A percentile compares a stretch with the other conserved stretches of the same genome.
phyloP scores from a whole-genome alignment of 257 asterid genomes.

The Striga asiatica region DNA sequence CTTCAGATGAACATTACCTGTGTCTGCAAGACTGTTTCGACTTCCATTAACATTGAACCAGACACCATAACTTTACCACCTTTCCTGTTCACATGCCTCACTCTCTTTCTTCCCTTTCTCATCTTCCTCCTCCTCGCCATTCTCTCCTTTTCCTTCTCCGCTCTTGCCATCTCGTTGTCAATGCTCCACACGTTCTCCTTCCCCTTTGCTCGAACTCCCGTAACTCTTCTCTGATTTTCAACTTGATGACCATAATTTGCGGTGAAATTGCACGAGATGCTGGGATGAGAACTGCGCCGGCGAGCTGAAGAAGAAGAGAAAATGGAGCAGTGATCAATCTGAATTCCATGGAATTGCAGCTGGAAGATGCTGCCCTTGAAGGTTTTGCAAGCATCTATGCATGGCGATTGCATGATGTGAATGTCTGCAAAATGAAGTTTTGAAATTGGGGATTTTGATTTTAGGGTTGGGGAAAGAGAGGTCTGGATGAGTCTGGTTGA shows the following conservation, averaged over 20 bases:
- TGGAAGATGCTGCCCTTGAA: conserved; percentile 11
- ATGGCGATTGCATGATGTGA: conserved; percentile 51
- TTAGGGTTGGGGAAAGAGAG: conserved; percentile 4
- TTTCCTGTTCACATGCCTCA: conserved; percentile 28
- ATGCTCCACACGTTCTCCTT: conserved; percentile 93
- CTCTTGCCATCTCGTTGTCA: conserved; percentile 54
- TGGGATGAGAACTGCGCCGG: conserved; percentile 28
- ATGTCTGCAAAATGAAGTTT: neutral
- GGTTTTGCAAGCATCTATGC: conserved; percentile 39
- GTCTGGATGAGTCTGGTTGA: neutral
- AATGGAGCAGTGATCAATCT: conserved; percentile 13
- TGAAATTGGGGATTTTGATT: conserved; percentile 5
- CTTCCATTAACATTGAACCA: conserved; percentile 78
- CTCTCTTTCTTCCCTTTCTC: conserved; percentile 45
- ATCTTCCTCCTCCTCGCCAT: conserved; percentile 31
- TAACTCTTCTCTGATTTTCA: conserved; percentile 15
- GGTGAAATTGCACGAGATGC: conserved; percentile 37
- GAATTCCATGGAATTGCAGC: conserved; percentile 14
- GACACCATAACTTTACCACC: conserved; percentile 66
- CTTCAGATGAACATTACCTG: conserved; percentile 42
- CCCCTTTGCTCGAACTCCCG: conserved; percentile 39
- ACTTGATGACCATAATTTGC: neutral
- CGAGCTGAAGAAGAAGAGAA: conserved; percentile 14
- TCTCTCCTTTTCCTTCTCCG: conserved; percentile 32
- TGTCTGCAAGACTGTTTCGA: conserved; percentile 71